Evolutionary conservation across 2,329 filamentous ascomycete species (phyloP), one percentile per base, ranked within the genome.

Genomic region (Mollisia scopiformis): DNA sequence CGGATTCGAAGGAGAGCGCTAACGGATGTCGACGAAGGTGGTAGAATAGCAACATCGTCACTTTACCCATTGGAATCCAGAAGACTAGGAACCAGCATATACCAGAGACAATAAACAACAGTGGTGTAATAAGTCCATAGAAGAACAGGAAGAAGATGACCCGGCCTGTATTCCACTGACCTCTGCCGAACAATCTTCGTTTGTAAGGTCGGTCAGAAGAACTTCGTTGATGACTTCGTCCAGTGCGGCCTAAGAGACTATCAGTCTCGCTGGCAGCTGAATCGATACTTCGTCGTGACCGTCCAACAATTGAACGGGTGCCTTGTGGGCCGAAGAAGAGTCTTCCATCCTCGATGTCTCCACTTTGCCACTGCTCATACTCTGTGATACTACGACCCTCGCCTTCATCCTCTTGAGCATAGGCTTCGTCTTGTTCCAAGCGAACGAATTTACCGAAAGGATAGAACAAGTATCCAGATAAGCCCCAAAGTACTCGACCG

Each of bases 351-450:
- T 99, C 95, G 33, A 99, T 84, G 72, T 99, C 95, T 54, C 95
- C 95, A 73, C 88, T 97, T 78, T 99, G 95, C 95, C 95, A 99
- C 77, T 97, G 93, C 75, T 99, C 95, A 74, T 99, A 99, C 78
- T 99, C 95, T 71, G 92, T 96, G 72, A 99, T 97, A 78, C 93
- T 98, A 72, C 95, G 88, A 21, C 95, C 95, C 77, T 99, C 95
- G 41, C 94, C 93, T 72, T 95, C 88, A 71, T 99, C 95, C 77
- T 99, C 95, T 62, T 97, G 91, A 51, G 92, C 82, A 73, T 99
- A 99, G 46, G 91, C 90, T 72, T 98, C 95, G 69, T 99, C 95
- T 74, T 94, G 91, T 73, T 97, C 89, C 37, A 99, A 84, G 50
- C 93, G 90, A 64, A 99, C 92, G 75, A 96, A 97, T 72, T 96